Conservation (phyloP, 2,329 filamentous ascomycete species). For the Penicillium verrucosum region DNA sequence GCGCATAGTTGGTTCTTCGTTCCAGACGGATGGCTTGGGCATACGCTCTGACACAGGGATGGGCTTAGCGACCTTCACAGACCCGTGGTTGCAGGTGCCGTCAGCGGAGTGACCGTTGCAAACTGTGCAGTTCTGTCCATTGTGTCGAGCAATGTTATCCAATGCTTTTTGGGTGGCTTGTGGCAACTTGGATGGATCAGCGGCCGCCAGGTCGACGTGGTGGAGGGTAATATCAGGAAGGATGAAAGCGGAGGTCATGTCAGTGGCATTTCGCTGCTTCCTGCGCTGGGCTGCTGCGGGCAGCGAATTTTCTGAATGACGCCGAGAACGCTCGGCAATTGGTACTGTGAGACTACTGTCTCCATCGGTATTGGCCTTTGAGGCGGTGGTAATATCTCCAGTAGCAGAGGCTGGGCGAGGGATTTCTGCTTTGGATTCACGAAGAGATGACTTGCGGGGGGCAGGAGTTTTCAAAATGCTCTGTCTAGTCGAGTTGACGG, state of each 20-base stretch:
- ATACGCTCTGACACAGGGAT: constrained; percentile 51
- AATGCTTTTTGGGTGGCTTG: constrained; percentile 42
- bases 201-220: constrained; percentile 27
- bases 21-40: constrained; percentile 42
- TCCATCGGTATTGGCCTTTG: constrained; percentile 27
- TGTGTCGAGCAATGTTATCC: constrained; percentile 46
- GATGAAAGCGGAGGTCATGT: constrained; percentile 64
- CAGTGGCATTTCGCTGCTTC: constrained; percentile 48
- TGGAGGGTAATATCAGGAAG: constrained; percentile 60
- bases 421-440: constrained; percentile 44
- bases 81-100: constrained; percentile 34
- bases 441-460: constrained; percentile 56
- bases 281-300: constrained; percentile 51
- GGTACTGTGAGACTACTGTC: constrained; percentile 32
- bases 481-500: constrained; percentile 35
- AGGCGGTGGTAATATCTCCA: constrained; percentile 35
- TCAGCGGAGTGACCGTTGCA: constrained; percentile 47
- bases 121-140: constrained; percentile 55
- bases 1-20: constrained; percentile 59
- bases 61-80: constrained; percentile 48
- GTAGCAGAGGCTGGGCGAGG: constrained; percentile 35
- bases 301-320: constrained; percentile 47
- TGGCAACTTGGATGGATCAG: constrained; percentile 35
- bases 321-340: constrained; percentile 30
- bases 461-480: constrained; percentile 36